These are phyloP conservation scores for Penicillium roqueforti DNA, from an alignment of 495 filamentous ascomycete genomes.

Conservation along the genomic window DNA sequence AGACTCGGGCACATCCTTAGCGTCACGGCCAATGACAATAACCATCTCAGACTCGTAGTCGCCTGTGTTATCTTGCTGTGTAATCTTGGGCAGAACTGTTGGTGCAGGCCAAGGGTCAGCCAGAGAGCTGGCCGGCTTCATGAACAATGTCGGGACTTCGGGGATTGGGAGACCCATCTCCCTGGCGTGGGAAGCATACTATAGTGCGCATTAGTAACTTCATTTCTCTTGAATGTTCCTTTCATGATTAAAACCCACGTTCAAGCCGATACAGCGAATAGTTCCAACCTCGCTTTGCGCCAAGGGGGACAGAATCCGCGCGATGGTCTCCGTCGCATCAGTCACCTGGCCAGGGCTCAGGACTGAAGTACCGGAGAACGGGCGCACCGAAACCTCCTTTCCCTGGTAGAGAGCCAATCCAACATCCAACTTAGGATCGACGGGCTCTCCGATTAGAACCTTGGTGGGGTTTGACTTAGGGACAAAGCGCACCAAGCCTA, in stretches of 20 bases:
- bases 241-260: constrained; percentile 36
- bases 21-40: constrained; percentile 66
- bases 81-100: constrained; percentile 61
- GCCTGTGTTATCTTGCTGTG: constrained; percentile 50
- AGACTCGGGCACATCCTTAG: constrained; percentile 61
- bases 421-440: constrained; percentile 49
- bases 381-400: constrained; percentile 49
- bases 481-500: constrained; percentile 58
- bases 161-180: constrained; percentile 72
- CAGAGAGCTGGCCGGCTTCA: constrained; percentile 71
- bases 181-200: constrained; percentile 72
- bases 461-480: constrained; percentile 49
- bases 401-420: constrained; percentile 52
- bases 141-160: constrained; percentile 71
- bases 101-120: constrained; percentile 62
- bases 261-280: constrained; percentile 72
- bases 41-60: constrained; percentile 87
- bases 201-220: background rate
- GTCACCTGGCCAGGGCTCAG: constrained; percentile 49
- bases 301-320: constrained; percentile 53
- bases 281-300: constrained; percentile 41
- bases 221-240: background rate
- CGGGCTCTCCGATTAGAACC: constrained; percentile 55
- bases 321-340: constrained; percentile 45
- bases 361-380: constrained; percentile 54